Evolutionary conservation across 208 protist species (phyloP).

Genomic region (Crithidia mellificae): DNA sequence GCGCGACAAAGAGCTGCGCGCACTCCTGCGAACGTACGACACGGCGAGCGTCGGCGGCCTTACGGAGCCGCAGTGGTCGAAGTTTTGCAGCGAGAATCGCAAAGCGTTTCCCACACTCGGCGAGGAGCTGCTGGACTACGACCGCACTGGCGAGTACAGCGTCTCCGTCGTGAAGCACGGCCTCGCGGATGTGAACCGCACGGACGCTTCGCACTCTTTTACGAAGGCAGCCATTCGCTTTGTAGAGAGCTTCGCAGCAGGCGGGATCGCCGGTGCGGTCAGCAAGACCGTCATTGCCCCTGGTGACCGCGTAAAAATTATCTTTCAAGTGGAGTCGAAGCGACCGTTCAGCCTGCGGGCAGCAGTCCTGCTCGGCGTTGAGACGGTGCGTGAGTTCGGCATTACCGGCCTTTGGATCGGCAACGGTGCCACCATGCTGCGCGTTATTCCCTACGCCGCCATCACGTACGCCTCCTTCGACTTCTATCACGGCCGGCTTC

Average conservation of each 20-base stretch:
- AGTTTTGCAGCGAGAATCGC: constrained; percentile 74
- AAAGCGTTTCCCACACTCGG: constrained; percentile 58
- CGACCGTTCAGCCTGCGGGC: constrained; percentile 66
- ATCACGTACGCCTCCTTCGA: constrained; percentile 94
- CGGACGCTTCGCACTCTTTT: constrained; percentile 19
- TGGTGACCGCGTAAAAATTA: constrained; percentile 94
- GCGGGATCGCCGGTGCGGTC: constrained; percentile 93
- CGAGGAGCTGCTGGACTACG: constrained; percentile 58
- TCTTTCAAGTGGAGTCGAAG: constrained; percentile 91
- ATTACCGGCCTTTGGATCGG: constrained; percentile 91
- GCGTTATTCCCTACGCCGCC: constrained; percentile 94
- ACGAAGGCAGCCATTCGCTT: constrained; percentile 63
- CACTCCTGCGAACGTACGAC: constrained; percentile 64
- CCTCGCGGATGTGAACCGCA: constrained; percentile 16
- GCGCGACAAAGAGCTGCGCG: constrained; percentile 39
- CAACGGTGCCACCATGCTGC: constrained; percentile 94
- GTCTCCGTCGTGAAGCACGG: constrained; percentile 46
- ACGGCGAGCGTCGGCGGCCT: constrained; percentile 54
- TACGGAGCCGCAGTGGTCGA: constrained; percentile 64
- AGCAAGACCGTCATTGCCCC: constrained; percentile 94
- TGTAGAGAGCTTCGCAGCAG: constrained; percentile 90
- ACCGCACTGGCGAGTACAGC: constrained; percentile 68
- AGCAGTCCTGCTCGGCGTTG: constrained; percentile 58
- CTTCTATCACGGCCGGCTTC: constrained; percentile 68
- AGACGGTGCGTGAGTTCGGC: constrained; percentile 87